phyloP scores from a whole-genome alignment of 371 early-diverging fungal genomes.

The Parasitella parasitica region DNA sequence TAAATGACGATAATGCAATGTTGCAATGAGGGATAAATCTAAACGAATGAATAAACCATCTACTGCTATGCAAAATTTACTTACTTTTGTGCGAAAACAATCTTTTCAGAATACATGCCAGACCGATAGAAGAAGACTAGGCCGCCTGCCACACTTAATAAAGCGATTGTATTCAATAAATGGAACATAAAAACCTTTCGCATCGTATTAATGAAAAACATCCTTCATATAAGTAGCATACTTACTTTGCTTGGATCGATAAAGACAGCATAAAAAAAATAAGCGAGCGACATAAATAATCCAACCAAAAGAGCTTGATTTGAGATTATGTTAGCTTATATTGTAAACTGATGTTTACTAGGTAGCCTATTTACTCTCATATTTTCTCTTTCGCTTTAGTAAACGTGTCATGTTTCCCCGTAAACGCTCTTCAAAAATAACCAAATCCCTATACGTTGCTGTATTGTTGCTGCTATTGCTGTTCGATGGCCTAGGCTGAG shows the following conservation, averaged over 20 bases:
- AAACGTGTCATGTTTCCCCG: constrained; percentile 59
- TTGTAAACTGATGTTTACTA: no score
- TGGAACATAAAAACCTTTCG: constrained; percentile 34
- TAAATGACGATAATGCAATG: constrained; percentile 64
- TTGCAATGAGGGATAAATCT: constrained; percentile 73
- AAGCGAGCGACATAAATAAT: constrained; percentile 32
- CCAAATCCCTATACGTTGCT: constrained; percentile 62
- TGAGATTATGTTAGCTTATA: neutral
- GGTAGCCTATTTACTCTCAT: constrained; percentile 59
- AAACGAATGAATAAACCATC: neutral
- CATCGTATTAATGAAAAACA: neutral
- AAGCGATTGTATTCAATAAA: constrained; percentile 35
- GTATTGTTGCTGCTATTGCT: constrained; percentile 35
- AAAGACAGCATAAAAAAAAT: constrained; percentile 55
- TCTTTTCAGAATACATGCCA: constrained; percentile 66
- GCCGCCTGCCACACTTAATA: constrained; percentile 38
- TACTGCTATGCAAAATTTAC: constrained; percentile 2
- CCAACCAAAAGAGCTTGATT: constrained; percentile 31
- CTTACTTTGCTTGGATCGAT: constrained; percentile 50
- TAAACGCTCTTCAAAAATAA: constrained; percentile 69
- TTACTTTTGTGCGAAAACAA: constrained; percentile 66
- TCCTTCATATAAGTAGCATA: neutral
- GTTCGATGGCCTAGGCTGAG: constrained; percentile 1
- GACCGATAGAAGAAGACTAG: constrained; percentile 57
- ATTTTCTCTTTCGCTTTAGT: constrained; percentile 59